A percentile compares a stretch with the other conserved stretches of the same genome.
phyloP scores from a whole-genome alignment of 106 monocot species.

The Allium fistulosum region DNA sequence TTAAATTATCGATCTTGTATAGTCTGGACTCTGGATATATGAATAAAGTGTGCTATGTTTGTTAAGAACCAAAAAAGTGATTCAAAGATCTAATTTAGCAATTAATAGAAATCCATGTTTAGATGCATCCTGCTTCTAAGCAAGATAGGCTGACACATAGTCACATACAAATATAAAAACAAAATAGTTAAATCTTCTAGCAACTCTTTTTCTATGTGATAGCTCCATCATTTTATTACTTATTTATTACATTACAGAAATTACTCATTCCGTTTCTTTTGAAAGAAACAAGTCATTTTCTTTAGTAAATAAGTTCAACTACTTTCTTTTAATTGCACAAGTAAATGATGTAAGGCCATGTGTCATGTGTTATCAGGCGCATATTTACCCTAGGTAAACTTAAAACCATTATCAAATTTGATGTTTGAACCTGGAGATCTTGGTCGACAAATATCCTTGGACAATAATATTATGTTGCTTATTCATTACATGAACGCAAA shows the following conservation, averaged over 20 bases:
- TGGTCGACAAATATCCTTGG: no score
- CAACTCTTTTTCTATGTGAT: neutral
- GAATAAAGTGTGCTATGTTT: no score
- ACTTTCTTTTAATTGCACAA: neutral
- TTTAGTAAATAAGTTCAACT: neutral
- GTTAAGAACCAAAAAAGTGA: no score
- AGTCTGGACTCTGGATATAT: no score
- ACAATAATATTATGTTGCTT: no score
- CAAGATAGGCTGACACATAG: neutral
- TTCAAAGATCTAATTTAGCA: no score
- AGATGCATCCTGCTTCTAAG: neutral
- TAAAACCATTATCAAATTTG: no score
- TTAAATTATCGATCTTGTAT: no score
- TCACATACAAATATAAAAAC: neutral
- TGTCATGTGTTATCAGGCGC: neutral
- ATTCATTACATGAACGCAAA: no score
- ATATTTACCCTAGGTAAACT: no score
- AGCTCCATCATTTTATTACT: conserved; percentile 3
- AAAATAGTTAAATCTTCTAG: neutral
- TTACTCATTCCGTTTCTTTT: neutral
- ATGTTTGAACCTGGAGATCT: no score
- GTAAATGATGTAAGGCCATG: neutral
- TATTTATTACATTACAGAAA: neutral
- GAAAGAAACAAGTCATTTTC: neutral
- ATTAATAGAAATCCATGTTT: no score